Evolutionary conservation across 371 early-diverging fungal genomes (phyloP), one percentile per base, ranked within the genome.

Genomic region (Funneliformis caledonium): DNA sequence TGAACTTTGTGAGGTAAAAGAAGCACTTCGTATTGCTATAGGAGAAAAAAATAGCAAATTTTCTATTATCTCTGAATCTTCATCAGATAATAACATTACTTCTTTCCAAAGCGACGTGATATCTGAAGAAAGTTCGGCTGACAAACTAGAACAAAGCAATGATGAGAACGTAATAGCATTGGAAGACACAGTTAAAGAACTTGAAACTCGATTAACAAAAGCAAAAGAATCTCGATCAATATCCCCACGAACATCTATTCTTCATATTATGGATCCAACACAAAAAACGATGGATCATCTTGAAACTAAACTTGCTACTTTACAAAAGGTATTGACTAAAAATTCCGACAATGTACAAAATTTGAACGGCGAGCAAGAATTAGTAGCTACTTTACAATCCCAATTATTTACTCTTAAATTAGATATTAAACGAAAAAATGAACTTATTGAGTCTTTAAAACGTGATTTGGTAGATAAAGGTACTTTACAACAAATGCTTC

Each of bases 191-290:
- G 76, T 72, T 45, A 76, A 61, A 45, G 60, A 77, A 56, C 72
- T 77, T n/a, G 69, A 60, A 43, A 19, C 65, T n/a, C 64, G 76
- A 65, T 19, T 81, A 16, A 26, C 69, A 42, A 76, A 76, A 45
- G 75, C 81, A 4, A 50, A 76, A 52, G 77, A 81, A 33, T 48
- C 33, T 26, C 43, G 14, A 19, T 45, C 7, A 8, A 76, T 52
- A 7, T 50, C 52, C 52, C 64, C 26, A 60, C 68, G 59, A 31
- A 60, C 37, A 22, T 47, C 78, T 43, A 50, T 56, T 37, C 26
- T 77, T 60, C 50, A 76, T 14, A 48, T 69, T 45, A n/a, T 42
- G 26, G 52, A 74, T 52, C 56, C 12, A 14, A n/a, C 22, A 48
- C 74, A 52, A 37, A 74, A 74, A 74, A 26, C 74, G 31, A 31